Conservation (phyloP, 164 flowering plant species). For the Amborella trichopoda region DNA sequence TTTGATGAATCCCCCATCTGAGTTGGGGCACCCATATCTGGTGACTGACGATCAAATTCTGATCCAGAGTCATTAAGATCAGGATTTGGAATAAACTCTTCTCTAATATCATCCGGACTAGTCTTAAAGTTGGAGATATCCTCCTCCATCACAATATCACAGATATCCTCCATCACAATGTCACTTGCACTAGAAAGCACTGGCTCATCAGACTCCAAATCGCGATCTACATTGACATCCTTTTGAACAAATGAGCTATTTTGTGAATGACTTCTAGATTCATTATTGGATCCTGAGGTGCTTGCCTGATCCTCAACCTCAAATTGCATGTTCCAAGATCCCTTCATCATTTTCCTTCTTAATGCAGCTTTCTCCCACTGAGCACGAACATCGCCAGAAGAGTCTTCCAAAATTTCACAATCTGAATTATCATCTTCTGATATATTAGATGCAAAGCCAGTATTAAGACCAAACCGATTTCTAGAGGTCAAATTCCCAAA, state of each 20-base stretch:
- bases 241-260: slow-evolving; percentile 3
- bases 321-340: slow-evolving; percentile 7
- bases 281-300: slow-evolving; percentile 20
- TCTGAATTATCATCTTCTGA: slow-evolving; percentile 57
- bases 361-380: slow-evolving; percentile 62
- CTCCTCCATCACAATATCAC: no score
- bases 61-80: not conserved
- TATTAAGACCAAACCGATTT: slow-evolving; percentile 29
- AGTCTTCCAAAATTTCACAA: slow-evolving; percentile 59
- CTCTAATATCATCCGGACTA: slow-evolving; percentile 7
- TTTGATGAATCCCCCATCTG: no score
- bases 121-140: slow-evolving; percentile 5
- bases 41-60: not conserved
- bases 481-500: slow-evolving; percentile 17
- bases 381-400: slow-evolving; percentile 40
- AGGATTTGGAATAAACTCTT: slow-evolving; percentile 1
- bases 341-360: slow-evolving; percentile 21
- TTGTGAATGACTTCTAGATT: slow-evolving; percentile 2
- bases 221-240: slow-evolving; percentile 12
- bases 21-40: not conserved
- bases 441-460: slow-evolving; percentile 25
- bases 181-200: slow-evolving; percentile 14
- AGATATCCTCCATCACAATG: slow-evolving; percentile 5
- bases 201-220: not conserved
- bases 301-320: slow-evolving; percentile 18